Evolutionary conservation across 1,284 basidiomycete species (phyloP).

Genomic region (Neotropicomus parvogracilis): DNA sequence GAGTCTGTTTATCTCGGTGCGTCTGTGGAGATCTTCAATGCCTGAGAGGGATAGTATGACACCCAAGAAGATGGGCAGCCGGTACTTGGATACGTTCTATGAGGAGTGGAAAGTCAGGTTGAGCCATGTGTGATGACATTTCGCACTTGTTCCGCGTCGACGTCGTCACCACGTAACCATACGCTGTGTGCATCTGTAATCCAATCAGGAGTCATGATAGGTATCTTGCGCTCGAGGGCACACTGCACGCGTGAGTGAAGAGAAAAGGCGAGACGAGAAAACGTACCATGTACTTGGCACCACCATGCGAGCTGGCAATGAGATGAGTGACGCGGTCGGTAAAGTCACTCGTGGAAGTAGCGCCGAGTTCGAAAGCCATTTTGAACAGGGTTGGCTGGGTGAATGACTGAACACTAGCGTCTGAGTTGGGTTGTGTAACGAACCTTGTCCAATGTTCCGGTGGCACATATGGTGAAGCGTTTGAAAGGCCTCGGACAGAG

Average conservation of each 20-base stretch:
- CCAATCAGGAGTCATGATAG: slow-evolving; percentile 72
- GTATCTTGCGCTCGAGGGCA: slow-evolving; percentile 69
- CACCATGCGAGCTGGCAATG: slow-evolving; percentile 63
- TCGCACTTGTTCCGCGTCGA: slow-evolving; percentile 52
- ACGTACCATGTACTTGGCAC: slow-evolving; percentile 71
- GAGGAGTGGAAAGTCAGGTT: slow-evolving; percentile 2
- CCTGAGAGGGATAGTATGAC: slow-evolving; percentile 66
- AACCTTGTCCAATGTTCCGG: slow-evolving; percentile 68
- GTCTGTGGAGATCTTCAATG: slow-evolving; percentile 50
- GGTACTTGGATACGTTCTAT: slow-evolving; percentile 53
- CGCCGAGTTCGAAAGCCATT: slow-evolving; percentile 73
- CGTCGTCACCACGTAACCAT: slow-evolving; percentile 75
- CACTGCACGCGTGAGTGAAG: slow-evolving; percentile 44
- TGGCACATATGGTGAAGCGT: slow-evolving; percentile 65
- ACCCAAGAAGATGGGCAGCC: slow-evolving; percentile 62
- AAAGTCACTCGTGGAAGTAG: slow-evolving; percentile 59
- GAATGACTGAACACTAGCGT: background rate
- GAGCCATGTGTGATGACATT: slow-evolving; percentile 22
- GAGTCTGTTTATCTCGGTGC: slow-evolving; percentile 55
- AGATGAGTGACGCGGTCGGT: slow-evolving; percentile 81
- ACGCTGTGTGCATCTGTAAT: slow-evolving; percentile 61
- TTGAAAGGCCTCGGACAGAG: slow-evolving; percentile 64
- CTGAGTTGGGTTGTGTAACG: slow-evolving; percentile 14
- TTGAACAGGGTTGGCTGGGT: slow-evolving; percentile 62
- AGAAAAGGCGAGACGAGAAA: background rate